These are phyloP conservation scores for Syncephalastrum monosporum DNA, from an alignment of 371 early-diverging fungal genomes.

Conservation along the genomic window DNA sequence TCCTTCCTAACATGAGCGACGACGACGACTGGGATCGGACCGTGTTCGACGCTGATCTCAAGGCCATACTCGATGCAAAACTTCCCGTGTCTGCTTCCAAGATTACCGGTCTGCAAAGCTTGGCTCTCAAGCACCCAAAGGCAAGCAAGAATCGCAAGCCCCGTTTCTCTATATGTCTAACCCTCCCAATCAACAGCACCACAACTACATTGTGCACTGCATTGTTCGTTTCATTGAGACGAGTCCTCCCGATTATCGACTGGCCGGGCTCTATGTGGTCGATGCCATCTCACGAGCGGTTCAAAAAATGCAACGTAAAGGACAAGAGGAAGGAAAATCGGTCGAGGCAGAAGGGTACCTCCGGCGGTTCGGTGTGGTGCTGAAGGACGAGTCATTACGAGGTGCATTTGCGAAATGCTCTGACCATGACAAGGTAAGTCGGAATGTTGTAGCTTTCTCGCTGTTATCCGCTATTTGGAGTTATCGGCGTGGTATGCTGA, in stretches of 20 bases:
- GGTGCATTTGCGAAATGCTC: constrained; percentile 39
- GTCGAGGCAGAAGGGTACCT: constrained; percentile 29
- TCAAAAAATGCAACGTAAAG: constrained; percentile 36
- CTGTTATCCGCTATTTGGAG: constrained; percentile 8
- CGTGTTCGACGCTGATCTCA: constrained; percentile 61
- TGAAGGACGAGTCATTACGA: constrained; percentile 27
- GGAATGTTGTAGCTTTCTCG: not conserved
- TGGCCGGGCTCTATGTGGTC: constrained; percentile 69
- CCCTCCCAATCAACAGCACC: constrained; percentile 32
- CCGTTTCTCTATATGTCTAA: not conserved
- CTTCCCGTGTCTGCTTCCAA: constrained; percentile 66
- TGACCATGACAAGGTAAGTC: constrained; percentile 47
- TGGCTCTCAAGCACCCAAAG: constrained; percentile 57
- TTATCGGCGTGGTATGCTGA: not conserved
- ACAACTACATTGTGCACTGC: constrained; percentile 57
- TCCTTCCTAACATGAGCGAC: too few species aligned
- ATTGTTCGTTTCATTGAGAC: constrained; percentile 54
- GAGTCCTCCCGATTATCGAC: constrained; percentile 58
- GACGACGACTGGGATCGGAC: constrained; percentile 38
- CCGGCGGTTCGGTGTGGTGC: constrained; percentile 40
- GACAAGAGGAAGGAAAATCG: constrained; percentile 22
- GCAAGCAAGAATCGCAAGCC: constrained; percentile 26
- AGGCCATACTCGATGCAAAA: constrained; percentile 50
- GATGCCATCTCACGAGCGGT: constrained; percentile 63
- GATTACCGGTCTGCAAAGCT: constrained; percentile 50